A percentile compares a stretch with the other conserved stretches of the same genome.
Conservation (phyloP, 148 eudicot genomes). For the Rhododendron vialii region DNA sequence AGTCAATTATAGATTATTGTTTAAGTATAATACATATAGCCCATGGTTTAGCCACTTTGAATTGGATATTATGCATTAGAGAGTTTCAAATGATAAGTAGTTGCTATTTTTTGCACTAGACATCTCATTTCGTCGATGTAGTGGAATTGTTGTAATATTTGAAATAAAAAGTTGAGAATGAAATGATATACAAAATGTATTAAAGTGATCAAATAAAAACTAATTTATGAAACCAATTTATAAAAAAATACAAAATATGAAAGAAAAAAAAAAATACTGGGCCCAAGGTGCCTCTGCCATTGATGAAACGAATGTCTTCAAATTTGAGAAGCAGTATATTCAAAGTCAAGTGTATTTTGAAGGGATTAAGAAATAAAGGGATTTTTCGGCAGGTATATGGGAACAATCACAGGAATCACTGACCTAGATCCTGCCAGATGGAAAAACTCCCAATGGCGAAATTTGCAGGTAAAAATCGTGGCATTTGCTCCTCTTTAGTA, state of each 20-base stretch:
- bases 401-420: slow-evolving; percentile 87
- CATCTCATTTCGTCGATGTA: not conserved
- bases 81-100: not conserved
- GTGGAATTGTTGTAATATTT: not conserved
- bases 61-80: not conserved
- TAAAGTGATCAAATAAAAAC: not conserved
- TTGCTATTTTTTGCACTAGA: not conserved
- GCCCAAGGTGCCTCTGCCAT: no score
- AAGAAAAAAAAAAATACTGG: no score
- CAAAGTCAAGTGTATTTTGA: not conserved
- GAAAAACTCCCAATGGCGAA: slow-evolving; percentile 98
- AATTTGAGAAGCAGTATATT: not conserved
- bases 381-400: slow-evolving; percentile 76
- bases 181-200: not conserved
- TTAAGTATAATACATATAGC: no score
- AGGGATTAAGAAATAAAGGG: not conserved
- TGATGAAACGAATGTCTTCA: not conserved
- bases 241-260: not conserved
- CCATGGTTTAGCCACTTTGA: not conserved
- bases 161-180: not conserved
- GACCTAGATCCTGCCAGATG: slow-evolving; percentile 88
- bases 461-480: slow-evolving; percentile 66
- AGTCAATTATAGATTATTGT: no score
- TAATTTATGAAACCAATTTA: not conserved
- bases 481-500: not conserved